phyloP scores from a whole-genome alignment of 805 yeast genomes.

The Sugiyamaella boreocaroliniensis region DNA sequence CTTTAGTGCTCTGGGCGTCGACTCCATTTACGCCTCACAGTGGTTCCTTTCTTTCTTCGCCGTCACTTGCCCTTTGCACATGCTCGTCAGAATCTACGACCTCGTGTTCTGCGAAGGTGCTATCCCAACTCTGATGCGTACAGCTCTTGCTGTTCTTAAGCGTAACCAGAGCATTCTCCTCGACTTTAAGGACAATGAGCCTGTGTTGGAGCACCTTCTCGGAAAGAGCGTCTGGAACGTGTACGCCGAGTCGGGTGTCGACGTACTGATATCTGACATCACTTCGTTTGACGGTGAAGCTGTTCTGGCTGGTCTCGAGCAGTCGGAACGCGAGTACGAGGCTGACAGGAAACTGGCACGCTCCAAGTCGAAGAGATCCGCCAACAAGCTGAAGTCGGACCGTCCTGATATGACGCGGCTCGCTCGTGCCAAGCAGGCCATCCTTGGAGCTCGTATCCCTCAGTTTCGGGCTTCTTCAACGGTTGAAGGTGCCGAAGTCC shows the following conservation, averaged over 20 bases:
- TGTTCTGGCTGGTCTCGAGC: constrained; percentile 2
- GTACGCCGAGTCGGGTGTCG: constrained; percentile 33
- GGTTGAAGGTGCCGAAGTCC: not conserved
- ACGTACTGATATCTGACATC: constrained; percentile 32
- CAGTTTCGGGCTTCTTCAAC: not conserved
- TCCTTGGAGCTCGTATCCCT: not conserved
- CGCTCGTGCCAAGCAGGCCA: not conserved
- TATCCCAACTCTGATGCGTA: constrained; percentile 49
- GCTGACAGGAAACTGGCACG: not conserved
- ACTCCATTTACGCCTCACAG: constrained; percentile 47
- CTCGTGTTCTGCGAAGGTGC: constrained; percentile 46
- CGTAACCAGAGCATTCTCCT: constrained; percentile 39
- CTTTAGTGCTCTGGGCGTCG: constrained; percentile 37
- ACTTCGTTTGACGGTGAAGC: constrained; percentile 2
- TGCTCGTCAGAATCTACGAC: constrained; percentile 46
- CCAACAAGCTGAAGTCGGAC: not conserved
- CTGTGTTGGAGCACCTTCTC: constrained; percentile 36
- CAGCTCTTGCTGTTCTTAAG: constrained; percentile 46
- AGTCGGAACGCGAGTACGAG: constrained; percentile 1
- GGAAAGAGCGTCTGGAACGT: constrained; percentile 39
- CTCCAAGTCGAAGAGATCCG: not conserved
- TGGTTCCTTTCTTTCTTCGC: constrained; percentile 61
- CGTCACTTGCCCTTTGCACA: constrained; percentile 51
- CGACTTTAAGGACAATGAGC: constrained; percentile 36
- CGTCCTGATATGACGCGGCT: not conserved